These are phyloP conservation scores for Ustilago crameri DNA, from an alignment of 1,284 basidiomycete genomes.

Conservation along the genomic window DNA sequence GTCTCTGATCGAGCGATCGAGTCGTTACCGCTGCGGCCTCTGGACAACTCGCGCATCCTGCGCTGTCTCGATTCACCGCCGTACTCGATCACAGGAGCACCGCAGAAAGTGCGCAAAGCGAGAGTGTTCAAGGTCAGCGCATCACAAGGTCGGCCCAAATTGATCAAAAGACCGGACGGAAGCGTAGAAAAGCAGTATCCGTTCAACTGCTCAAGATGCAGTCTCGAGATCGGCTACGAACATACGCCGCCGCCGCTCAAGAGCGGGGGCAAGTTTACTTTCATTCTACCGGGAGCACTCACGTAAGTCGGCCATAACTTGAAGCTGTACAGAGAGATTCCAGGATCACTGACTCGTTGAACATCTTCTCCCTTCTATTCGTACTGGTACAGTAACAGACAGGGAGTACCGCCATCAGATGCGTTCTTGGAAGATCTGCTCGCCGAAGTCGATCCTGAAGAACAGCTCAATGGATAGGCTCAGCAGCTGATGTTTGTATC, in stretches of 20 bases:
- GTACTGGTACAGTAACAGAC: slow-evolving; percentile 22
- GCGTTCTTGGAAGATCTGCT: slow-evolving; percentile 32
- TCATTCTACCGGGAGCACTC: slow-evolving; percentile 56
- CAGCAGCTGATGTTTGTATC: slow-evolving; percentile 1
- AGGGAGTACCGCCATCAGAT: slow-evolving; percentile 46
- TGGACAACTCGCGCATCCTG: slow-evolving; percentile 55
- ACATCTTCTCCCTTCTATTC: too few species aligned
- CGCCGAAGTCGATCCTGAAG: slow-evolving; percentile 1
- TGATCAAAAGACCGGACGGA: slow-evolving; percentile 48
- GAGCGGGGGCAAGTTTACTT: slow-evolving; percentile 61
- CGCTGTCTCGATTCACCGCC: slow-evolving; percentile 52
- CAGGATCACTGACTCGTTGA: too few species aligned
- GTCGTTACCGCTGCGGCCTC: slow-evolving; percentile 46
- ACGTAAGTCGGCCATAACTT: slow-evolving; percentile 54
- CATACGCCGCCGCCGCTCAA: slow-evolving; percentile 63
- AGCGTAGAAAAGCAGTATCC: slow-evolving; percentile 57
- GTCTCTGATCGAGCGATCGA: slow-evolving; percentile 52
- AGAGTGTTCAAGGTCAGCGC: slow-evolving; percentile 62
- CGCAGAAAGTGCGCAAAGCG: slow-evolving; percentile 31
- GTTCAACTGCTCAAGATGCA: slow-evolving; percentile 58
- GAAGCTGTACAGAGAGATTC: too few species aligned
- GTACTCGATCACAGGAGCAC: slow-evolving; percentile 30
- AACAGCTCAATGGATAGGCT: background rate
- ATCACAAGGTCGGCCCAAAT: slow-evolving; percentile 40
- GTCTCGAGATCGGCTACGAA: slow-evolving; percentile 62